Evolutionary conservation across 1,139 yeast genomes (phyloP), one percentile per base, ranked within the genome.

Genomic region (Ashbya aceris): DNA sequence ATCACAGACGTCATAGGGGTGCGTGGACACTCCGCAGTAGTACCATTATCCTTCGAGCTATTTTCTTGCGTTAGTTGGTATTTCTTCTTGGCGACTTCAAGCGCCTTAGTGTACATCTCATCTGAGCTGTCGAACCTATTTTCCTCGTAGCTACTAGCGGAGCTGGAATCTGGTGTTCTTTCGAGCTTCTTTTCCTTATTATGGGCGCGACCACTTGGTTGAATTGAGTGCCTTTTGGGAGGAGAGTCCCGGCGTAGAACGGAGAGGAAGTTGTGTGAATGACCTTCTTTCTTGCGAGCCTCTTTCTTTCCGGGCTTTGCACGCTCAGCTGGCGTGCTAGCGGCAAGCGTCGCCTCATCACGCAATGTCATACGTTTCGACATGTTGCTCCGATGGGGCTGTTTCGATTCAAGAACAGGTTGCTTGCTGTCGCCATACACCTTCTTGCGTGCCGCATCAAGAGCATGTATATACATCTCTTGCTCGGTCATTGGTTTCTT

Each of bases 51-150:
- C 31, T 6, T 29, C 13, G 13, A 4, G 13, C 31, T n/a, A 5
- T 29, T 12, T 11, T 29, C 31, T 11, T n/a, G 13, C 13, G 31
- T 29, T 12, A 29, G 27, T 3, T 34, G 37, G 17, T 39, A 34
- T 31, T 48, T 51, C 14, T 43, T 39, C 32, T 45, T 40, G 1
- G 68, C 66, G 14, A 61, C 51, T 34, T 58, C 56, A 37, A 60
- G 45, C 1, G 68, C 68, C 38, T 51, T 52, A 1, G 55, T 60
- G 45, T 62, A 62, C 64, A 63, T 61, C 40, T 62, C 65, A 10
- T 34, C 37, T 4, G 27, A 11, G 29, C 17, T 4, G 4, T 10
- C 14, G 11, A 34, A 34, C 27, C n/a, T 10, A 4, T 3, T 4
- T n/a, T 23, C 37, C 11, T 23, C 29, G 27, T 29, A n/a, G 29